Conservation (phyloP, 805 yeast genomes). For the Schwanniomyces occidentalis region DNA sequence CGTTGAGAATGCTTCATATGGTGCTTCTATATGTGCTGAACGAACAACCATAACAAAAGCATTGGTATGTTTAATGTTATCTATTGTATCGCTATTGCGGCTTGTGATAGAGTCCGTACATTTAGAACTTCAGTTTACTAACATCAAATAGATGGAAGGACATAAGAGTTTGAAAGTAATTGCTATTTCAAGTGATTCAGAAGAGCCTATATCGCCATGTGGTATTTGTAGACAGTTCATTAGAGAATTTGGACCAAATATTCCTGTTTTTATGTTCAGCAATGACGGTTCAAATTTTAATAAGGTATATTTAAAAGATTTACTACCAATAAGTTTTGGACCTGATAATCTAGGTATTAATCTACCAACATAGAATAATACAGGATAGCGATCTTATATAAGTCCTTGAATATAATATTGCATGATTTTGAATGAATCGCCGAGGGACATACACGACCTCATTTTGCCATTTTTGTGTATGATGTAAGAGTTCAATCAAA, state of each 20-base stretch:
- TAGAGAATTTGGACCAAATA: conserved; percentile 67
- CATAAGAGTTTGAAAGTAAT: conserved; percentile 51
- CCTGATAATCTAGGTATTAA: conserved; percentile 57
- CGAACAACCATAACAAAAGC: conserved; percentile 37
- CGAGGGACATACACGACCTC: too few species aligned
- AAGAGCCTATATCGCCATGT: conserved; percentile 75
- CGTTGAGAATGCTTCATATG: conserved; percentile 91
- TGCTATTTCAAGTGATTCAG: conserved; percentile 64
- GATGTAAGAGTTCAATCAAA: too few species aligned
- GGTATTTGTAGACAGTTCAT: conserved; percentile 93
- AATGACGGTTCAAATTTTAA: conserved; percentile 45
- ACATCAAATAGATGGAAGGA: conserved; percentile 35
- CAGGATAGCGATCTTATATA: too few species aligned
- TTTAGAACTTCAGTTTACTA: too few species aligned
- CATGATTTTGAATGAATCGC: too few species aligned
- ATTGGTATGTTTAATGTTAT: conserved; percentile 22
- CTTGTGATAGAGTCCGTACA: too few species aligned
- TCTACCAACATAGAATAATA: background rate
- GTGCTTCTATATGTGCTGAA: conserved; percentile 48
- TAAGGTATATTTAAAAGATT: conserved; percentile 53
- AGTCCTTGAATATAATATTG: too few species aligned
- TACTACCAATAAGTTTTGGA: conserved; percentile 85
- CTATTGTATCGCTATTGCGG: too few species aligned
- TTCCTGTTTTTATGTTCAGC: conserved; percentile 71
- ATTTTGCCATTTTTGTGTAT: too few species aligned